phyloP scores from a whole-genome alignment of 2,329 filamentous ascomycete species.

The Aspergillus oerlinghausenensis region DNA sequence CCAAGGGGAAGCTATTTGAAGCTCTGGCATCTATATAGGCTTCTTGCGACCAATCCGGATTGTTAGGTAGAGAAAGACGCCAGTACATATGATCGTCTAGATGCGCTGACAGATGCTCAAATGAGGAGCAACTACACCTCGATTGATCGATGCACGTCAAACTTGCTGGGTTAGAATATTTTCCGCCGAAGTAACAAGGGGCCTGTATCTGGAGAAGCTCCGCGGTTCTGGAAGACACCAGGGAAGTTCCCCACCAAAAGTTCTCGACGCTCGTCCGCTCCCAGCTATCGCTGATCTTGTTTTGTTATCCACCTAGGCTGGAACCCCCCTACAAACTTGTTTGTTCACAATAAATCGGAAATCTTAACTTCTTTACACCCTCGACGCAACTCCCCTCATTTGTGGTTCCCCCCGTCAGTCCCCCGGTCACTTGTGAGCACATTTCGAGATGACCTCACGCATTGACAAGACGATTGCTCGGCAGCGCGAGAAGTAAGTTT shows the following conservation, averaged over 20 bases:
- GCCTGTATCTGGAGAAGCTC: not conserved
- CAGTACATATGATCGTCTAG: not conserved
- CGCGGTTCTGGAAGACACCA: constrained; percentile 7
- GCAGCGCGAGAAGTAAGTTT: constrained; percentile 68
- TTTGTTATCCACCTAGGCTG: not conserved
- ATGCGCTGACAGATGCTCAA: not conserved
- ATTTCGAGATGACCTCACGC: constrained; percentile 35
- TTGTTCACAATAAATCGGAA: not conserved
- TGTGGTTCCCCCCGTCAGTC: not conserved
- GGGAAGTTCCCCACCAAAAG: constrained; percentile 16
- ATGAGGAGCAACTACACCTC: not conserved
- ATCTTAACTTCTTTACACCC: not conserved
- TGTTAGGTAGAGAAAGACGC: not conserved
- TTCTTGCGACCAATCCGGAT: not conserved
- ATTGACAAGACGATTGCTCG: constrained; percentile 69
- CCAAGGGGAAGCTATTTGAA: not conserved
- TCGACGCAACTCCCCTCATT: not conserved
- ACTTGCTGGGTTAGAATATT: not conserved
- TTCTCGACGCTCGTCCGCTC: constrained; percentile 1
- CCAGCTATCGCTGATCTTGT: not conserved
- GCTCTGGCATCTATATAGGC: not conserved
- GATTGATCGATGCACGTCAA: not conserved
- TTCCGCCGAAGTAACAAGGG: not conserved
- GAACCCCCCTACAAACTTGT: not conserved
- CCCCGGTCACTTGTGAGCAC: not conserved